phyloP scores from a whole-genome alignment of 2,329 filamentous ascomycete genomes.

The Pseudocercospora ulei region DNA sequence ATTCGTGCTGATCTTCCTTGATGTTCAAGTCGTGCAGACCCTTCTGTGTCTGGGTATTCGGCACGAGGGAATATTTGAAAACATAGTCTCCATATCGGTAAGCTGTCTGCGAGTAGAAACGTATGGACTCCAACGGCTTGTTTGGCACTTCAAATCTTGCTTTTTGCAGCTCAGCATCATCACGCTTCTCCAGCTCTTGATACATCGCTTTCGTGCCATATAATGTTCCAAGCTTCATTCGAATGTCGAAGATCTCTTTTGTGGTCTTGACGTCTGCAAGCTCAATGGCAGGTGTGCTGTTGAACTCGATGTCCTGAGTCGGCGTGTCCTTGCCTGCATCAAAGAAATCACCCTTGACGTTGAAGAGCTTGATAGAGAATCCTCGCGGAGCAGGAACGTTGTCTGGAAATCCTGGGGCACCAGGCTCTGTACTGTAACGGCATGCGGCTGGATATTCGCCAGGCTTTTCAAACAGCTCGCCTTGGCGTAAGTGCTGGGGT shows the following conservation, averaged over 20 bases:
- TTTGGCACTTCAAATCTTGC: conserved; percentile 37
- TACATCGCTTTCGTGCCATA: conserved; percentile 36
- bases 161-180: conserved; percentile 37
- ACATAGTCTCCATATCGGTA: conserved; percentile 44
- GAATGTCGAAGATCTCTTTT: conserved; percentile 39
- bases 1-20: conserved; percentile 29
- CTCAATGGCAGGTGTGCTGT: conserved; percentile 43
- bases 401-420: conserved; percentile 37
- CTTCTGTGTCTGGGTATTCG: conserved; percentile 37
- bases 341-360: conserved; percentile 40
- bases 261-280: conserved; percentile 42
- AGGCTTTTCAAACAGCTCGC: conserved; percentile 32
- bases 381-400: conserved; percentile 41
- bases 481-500: conserved; percentile 39
- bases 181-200: conserved; percentile 36
- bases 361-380: conserved; percentile 45
- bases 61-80: conserved; percentile 43
- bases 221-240: conserved; percentile 34
- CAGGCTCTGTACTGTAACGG: conserved; percentile 32
- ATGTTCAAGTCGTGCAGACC: conserved; percentile 37
- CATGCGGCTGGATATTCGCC: conserved; percentile 32
- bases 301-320: conserved; percentile 44
- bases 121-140: conserved; percentile 35
- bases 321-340: conserved; percentile 34
- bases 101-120: conserved; percentile 42